Percentiles rank a stretch among this genome's conserved stretches.
Conservation (phyloP, 257 asterid species). For the Anisodus tanguticus region DNA sequence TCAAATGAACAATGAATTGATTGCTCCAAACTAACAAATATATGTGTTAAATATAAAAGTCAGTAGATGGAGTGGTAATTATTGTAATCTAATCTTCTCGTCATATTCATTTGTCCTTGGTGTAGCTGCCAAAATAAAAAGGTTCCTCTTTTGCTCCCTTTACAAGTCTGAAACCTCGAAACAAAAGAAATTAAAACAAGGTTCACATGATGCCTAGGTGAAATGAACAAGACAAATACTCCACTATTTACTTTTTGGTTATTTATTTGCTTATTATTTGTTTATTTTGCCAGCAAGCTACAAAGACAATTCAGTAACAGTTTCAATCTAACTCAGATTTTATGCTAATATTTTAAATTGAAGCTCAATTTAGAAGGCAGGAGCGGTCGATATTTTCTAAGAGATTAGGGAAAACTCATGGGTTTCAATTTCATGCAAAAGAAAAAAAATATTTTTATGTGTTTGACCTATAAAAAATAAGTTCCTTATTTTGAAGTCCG, state of each 20-base stretch:
- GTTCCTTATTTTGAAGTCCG: too few relatives aligned
- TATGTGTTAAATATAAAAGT: background rate
- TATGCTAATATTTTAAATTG: background rate
- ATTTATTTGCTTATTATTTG: background rate
- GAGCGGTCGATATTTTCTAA: background rate
- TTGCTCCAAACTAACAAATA: background rate
- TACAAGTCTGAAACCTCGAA: conserved; percentile 11
- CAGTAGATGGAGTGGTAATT: background rate
- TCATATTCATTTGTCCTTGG: background rate
- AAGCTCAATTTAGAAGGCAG: background rate
- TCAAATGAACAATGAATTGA: background rate
- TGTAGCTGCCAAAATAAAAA: background rate
- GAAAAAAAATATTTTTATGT: too few relatives aligned
- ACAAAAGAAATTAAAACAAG: background rate
- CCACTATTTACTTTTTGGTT: background rate
- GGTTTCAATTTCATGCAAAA: too few relatives aligned
- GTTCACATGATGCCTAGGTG: conserved; percentile 13
- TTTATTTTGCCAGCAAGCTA: background rate
- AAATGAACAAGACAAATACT: background rate
- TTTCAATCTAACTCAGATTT: background rate
- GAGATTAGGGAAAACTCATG: too few relatives aligned
- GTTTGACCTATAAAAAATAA: too few relatives aligned
- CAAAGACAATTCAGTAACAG: background rate
- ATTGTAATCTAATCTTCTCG: background rate
- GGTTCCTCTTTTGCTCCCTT: background rate